phyloP scores from a whole-genome alignment of 345 rosid species.

The Arabidopsis arenosa region DNA sequence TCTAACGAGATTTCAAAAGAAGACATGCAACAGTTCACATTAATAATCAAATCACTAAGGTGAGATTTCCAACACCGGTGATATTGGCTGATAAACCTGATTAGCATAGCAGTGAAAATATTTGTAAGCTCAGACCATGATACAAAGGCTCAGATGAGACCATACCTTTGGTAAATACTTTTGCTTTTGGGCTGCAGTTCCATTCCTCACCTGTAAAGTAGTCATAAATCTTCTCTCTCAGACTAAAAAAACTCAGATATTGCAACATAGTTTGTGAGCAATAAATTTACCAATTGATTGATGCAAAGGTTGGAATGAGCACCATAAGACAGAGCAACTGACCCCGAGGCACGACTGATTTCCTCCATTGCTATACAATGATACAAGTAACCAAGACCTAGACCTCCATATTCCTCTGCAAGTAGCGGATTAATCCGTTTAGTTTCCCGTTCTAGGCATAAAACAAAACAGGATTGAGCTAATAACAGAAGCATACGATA shows the following conservation, averaged over 20 bases:
- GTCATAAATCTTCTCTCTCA: conserved; percentile 17
- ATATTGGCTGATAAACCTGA: conserved; percentile 10
- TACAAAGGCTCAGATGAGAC: conserved; percentile 13
- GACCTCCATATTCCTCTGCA: conserved; percentile 94
- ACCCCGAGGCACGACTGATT: conserved; percentile 89
- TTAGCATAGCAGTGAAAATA: conserved; percentile 9
- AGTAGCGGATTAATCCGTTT: not conserved
- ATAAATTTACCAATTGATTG: conserved; percentile 78
- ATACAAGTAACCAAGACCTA: conserved; percentile 95
- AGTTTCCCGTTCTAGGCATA: conserved; percentile 2
- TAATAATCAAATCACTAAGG: conserved; percentile 7
- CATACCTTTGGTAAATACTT: conserved; percentile 90
- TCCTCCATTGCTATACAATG: conserved; percentile 95
- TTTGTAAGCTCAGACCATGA: not conserved
- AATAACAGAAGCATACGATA: conserved; percentile 11
- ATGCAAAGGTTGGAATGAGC: conserved; percentile 96
- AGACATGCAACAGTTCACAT: not conserved
- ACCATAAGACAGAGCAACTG: conserved; percentile 90
- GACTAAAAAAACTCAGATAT: not conserved
- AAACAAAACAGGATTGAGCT: not conserved
- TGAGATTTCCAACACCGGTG: not conserved
- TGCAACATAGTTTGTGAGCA: not conserved
- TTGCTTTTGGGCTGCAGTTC: conserved; percentile 73
- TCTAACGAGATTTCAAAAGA: not conserved
- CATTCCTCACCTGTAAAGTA: conserved; percentile 78